phyloP scores from a whole-genome alignment of 2,329 filamentous ascomycete genomes.

The Dissoconium aciculare region DNA sequence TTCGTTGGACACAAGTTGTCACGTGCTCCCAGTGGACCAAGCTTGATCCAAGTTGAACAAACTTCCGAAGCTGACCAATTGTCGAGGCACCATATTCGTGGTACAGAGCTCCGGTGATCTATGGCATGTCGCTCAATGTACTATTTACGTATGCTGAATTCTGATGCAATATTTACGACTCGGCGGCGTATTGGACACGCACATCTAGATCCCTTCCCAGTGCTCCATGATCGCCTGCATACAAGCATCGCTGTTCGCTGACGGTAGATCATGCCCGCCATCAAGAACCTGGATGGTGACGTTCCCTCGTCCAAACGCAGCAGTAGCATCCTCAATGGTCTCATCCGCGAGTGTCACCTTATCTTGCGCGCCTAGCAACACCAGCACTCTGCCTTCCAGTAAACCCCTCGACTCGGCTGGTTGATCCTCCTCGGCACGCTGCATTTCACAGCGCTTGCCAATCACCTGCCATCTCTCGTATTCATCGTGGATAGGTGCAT shows the following conservation, averaged over 20 bases:
- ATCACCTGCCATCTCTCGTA: constrained; percentile 48
- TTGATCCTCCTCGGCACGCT: constrained; percentile 21
- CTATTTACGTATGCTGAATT: too few relatives aligned
- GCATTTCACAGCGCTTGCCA: constrained; percentile 33
- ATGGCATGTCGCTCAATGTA: too few relatives aligned
- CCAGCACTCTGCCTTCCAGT: constrained; percentile 40
- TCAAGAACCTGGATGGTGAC: constrained; percentile 43
- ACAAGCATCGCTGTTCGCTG: constrained; percentile 45
- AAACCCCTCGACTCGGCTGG: constrained; percentile 22
- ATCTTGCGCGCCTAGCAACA: constrained; percentile 53
- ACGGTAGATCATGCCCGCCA: constrained; percentile 56
- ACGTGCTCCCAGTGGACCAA: too few relatives aligned
- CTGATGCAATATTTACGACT: too few relatives aligned
- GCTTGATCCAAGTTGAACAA: too few relatives aligned
- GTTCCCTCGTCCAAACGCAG: constrained; percentile 42
- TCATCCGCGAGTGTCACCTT: constrained; percentile 52
- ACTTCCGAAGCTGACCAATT: too few relatives aligned
- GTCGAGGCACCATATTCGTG: too few relatives aligned
- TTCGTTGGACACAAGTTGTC: too few relatives aligned
- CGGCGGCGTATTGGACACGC: too few relatives aligned
- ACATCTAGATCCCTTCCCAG: too few relatives aligned
- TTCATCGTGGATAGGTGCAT: constrained; percentile 54
- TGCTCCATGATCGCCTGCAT: constrained; percentile 37
- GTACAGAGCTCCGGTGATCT: too few relatives aligned
- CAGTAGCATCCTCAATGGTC: constrained; percentile 44